phyloP scores from a whole-genome alignment of 768 basidiomycete genomes.

The Phaeolepiota aurea region DNA sequence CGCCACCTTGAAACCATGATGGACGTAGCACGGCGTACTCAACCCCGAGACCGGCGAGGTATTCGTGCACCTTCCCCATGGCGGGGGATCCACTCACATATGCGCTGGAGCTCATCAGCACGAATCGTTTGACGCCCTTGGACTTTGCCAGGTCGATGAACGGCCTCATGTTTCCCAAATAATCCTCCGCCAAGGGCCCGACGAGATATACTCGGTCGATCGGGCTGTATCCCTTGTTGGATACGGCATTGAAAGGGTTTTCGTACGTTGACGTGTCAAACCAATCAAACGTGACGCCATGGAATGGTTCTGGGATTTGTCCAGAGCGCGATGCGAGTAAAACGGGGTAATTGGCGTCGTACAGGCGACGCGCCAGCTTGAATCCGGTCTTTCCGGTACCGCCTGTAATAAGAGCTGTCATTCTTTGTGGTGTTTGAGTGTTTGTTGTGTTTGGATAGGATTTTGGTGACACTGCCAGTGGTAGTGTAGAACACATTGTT shows the following conservation, averaged over 20 bases:
- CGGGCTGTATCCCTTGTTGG: constrained; percentile 3
- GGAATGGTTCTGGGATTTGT: constrained; percentile 14
- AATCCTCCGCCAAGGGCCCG: neutral
- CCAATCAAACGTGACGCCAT: constrained; percentile 26
- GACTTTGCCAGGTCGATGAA: constrained; percentile 22
- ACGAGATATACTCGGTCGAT: constrained; percentile 25
- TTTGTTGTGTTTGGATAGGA: neutral
- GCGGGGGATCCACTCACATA: constrained; percentile 13
- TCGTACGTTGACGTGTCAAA: constrained; percentile 19
- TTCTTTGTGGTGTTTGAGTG: too few relatives aligned
- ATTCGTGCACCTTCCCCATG: constrained; percentile 24
- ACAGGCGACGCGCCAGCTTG: constrained; percentile 17
- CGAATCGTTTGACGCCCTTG: constrained; percentile 24
- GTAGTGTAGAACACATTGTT: too few relatives aligned
- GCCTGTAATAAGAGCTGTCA: constrained; percentile 27
- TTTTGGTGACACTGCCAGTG: too few relatives aligned
- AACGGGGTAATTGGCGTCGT: constrained; percentile 14
- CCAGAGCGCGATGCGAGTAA: constrained; percentile 22
- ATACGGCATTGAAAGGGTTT: constrained; percentile 19
- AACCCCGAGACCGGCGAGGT: constrained; percentile 20
- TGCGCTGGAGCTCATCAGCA: constrained; percentile 18
- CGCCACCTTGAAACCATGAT: constrained; percentile 23
- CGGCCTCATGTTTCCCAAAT: constrained; percentile 8
- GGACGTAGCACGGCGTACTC: constrained; percentile 22
- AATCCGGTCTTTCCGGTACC: constrained; percentile 25